Conservation (phyloP, 140 eudicot species). For the Cichorium intybus region DNA sequence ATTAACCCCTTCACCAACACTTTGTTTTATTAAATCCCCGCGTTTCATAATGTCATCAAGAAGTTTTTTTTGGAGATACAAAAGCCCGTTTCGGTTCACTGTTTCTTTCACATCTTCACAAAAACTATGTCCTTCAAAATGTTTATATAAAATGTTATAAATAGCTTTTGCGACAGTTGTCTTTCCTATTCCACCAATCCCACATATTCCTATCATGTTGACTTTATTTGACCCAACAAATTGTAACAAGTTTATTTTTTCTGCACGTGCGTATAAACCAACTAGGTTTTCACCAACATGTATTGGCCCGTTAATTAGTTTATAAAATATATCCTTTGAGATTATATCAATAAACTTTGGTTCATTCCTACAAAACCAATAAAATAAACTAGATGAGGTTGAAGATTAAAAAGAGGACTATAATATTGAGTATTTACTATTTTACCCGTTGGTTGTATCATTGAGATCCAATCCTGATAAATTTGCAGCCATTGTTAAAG, state of each 20-base stretch:
- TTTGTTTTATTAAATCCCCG: neutral
- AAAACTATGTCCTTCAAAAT: constrained; percentile 38
- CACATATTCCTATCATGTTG: constrained; percentile 43
- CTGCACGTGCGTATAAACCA: constrained; percentile 31
- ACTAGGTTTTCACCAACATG: constrained; percentile 23
- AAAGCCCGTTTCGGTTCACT: constrained; percentile 28
- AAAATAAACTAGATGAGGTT: neutral
- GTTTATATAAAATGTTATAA: constrained; percentile 40
- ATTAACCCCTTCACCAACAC: constrained; percentile 26
- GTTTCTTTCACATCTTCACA: constrained; percentile 40
- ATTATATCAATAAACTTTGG: constrained; percentile 28
- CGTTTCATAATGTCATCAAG: constrained; percentile 29
- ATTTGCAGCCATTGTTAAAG: constrained; percentile 21
- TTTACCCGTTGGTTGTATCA: constrained; percentile 29
- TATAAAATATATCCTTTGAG: constrained; percentile 26
- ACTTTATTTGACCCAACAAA: constrained; percentile 24
- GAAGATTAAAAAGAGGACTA: neutral
- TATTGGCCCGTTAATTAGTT: constrained; percentile 28
- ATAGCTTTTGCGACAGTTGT: constrained; percentile 60
- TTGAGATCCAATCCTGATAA: constrained; percentile 34
- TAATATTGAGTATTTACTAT: neutral
- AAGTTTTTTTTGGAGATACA: constrained; percentile 39
- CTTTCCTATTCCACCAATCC: constrained; percentile 66
- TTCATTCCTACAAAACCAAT: constrained; percentile 19
- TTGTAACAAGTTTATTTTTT: constrained; percentile 25